Base-by-base conservation (phyloP, 805 yeast species). In the Hanseniaspora singularis region DNA sequence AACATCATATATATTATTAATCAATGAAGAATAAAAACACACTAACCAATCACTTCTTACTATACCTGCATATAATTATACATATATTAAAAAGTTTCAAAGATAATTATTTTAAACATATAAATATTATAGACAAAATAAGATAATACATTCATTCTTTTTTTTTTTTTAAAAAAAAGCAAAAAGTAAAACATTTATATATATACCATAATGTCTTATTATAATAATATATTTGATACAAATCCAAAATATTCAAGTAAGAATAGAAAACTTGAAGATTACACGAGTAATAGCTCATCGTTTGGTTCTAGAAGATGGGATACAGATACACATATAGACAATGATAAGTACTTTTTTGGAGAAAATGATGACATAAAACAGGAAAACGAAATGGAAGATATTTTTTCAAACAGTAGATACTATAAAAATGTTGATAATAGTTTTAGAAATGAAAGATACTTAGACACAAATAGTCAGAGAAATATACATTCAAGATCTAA, bases 281-380 rank as follows among this genome's bases (percentile, higher is more conserved):
- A 22, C 3, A 30, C 19, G 3, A 18, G 15, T 2, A 30, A 14
- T n/a, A 30, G 33, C 10, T 33, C 38, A 4, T 18, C 36, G 4
- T 37, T 37, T 37, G 41, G 48, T 8, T 44, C 48, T 12, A 36
- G 48, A 37, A 44, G 23, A 37, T 44, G 48, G 48, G 39, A 44
- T 14, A 28, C 14, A 10, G 24, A 20, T 16, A 38, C 23, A 2
- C 16, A 24, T n/a, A 15, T 8, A 15, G 20, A 24, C 3, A 14
- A 36, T 4, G 23, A 8, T 15, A 23, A n/a, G 15, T 11, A 23
- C 11, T 33, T 14, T 8, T 33, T 14, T 4, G 7, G 4, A 10
- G 26, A 33, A 20, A 20, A 36, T 23, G 39, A 36, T 4, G n/a
- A 33, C 15, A 33, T 19, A 9, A 20, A 11, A 15, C 14, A 33